These are phyloP conservation scores for Avena eriantha DNA, from an alignment of 176 grass and related monocot species.

Conservation along the genomic window DNA sequence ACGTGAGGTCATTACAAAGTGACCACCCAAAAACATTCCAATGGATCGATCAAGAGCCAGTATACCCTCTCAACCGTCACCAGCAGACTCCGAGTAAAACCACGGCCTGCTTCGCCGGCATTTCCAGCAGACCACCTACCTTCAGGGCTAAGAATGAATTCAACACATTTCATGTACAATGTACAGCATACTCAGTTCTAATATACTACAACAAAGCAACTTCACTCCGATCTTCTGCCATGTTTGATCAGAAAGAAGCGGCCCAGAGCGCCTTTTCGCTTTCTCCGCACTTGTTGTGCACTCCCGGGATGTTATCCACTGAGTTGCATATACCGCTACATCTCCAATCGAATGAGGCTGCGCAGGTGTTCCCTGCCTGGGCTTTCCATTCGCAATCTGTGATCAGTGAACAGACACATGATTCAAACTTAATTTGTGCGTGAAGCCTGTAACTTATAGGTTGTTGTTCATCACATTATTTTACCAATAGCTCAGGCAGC, in stretches of 20 bases:
- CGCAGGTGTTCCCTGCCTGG: constrained; percentile 77
- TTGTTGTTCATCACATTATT: too few species aligned
- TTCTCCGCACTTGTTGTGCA: constrained; percentile 80
- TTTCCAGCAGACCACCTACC: constrained; percentile 7
- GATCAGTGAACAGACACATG: neutral
- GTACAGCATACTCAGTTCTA: constrained; percentile 31
- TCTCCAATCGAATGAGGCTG: constrained; percentile 84
- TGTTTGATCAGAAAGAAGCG: constrained; percentile 53
- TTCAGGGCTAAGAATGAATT: constrained; percentile 44
- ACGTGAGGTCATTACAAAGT: neutral
- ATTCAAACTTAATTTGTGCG: neutral
- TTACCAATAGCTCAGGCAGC: neutral
- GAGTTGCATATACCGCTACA: constrained; percentile 93
- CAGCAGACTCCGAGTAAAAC: constrained; percentile 53
- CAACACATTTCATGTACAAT: constrained; percentile 38
- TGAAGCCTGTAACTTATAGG: neutral
- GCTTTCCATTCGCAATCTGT: constrained; percentile 94
- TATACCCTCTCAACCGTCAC: constrained; percentile 34
- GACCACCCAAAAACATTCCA: neutral
- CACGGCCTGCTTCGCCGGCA: constrained; percentile 18
- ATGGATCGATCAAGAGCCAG: neutral
- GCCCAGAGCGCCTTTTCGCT: constrained; percentile 53
- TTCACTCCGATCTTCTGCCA: neutral
- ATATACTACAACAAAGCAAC: neutral
- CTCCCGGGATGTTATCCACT: constrained; percentile 70